Evolutionary conservation across 2,329 filamentous ascomycete species (phyloP), one percentile per base, ranked within the genome.

Genomic region (Claviceps arundinis): DNA sequence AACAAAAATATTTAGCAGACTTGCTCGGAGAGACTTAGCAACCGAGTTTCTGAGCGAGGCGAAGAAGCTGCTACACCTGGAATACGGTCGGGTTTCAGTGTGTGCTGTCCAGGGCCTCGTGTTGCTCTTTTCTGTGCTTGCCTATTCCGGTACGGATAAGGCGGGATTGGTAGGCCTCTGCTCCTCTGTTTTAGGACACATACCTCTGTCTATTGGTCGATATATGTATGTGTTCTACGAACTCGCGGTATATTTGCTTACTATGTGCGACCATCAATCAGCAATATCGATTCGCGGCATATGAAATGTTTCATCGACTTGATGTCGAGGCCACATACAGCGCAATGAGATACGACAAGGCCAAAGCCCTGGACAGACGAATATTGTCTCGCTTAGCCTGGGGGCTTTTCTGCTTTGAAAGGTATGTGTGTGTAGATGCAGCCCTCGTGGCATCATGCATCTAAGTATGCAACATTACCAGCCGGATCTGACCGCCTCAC

Each of bases 31-130:
- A 43, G 58, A 61, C 38, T 41, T 62, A 17, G 54, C 54, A 9
- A 8, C 26, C 2, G 47, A 52, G 2, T 63, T 63, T 45, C 37
- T 60, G n/a, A 45, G 55, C 9, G 60, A 63, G 41, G 58, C 59
- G 4, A 61, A 58, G 51, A 58, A 54, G 24, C 54, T 59, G 19
- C 52, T 62, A 8, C 56, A 61, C 4, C 43, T 56, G 3, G 59
- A 63, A 41, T 30, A 50, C 2, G 56, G 56, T 5, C 59, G 55
- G 9, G 43, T 50, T 5, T 58, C 56, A 13, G 22, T 62, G 7
- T 53, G 57, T 0, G 57, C 61, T 2, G 55, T 56, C 2, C 59
- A 63, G 42, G 61, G 56, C 1, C 53, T 57, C 34, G 45, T 54
- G 4, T 34, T 63, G 8, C 54, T 59, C 6, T 54, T 60, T 22